Evolutionary conservation across 1,139 yeast species (phyloP).

Genomic region (Nakaseomyces glabratus): DNA sequence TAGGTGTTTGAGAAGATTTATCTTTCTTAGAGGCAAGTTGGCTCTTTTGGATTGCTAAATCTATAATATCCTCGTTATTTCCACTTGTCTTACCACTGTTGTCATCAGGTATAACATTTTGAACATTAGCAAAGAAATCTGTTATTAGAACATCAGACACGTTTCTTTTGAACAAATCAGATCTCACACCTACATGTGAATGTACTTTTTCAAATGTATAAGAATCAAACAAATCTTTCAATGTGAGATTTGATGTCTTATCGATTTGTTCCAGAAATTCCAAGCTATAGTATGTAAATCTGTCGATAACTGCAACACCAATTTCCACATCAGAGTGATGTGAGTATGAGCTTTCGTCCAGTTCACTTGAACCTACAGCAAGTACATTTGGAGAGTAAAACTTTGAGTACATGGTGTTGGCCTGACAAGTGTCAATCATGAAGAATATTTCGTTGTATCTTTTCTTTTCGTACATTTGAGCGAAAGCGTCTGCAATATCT

Average conservation of each 20-base stretch:
- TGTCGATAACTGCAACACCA: slow-evolving; percentile 95
- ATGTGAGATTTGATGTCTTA: slow-evolving; percentile 62
- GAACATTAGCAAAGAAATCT: slow-evolving; percentile 92
- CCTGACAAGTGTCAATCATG: slow-evolving; percentile 98
- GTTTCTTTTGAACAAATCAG: slow-evolving; percentile 65
- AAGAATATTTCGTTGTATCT: slow-evolving; percentile 91
- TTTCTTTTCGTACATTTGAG: slow-evolving; percentile 92
- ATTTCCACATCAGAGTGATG: slow-evolving; percentile 93
- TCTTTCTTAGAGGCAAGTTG: background rate
- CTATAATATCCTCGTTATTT: slow-evolving; percentile 12
- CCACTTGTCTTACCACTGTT: slow-evolving; percentile 9
- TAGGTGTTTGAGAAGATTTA: background rate
- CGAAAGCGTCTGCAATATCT: slow-evolving; percentile 95
- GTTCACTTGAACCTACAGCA: slow-evolving; percentile 86
- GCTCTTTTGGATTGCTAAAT: slow-evolving; percentile 16
- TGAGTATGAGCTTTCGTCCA: slow-evolving; percentile 87
- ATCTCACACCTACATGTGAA: slow-evolving; percentile 84
- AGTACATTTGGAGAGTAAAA: slow-evolving; percentile 87
- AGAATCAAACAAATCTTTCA: slow-evolving; percentile 74
- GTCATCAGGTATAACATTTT: slow-evolving; percentile 60
- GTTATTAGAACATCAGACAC: slow-evolving; percentile 68
- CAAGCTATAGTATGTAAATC: slow-evolving; percentile 86
- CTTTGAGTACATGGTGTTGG: slow-evolving; percentile 92
- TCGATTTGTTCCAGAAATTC: slow-evolving; percentile 79
- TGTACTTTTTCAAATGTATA: slow-evolving; percentile 81